Conservation (phyloP, 345 rosid genomes). For the Eucalyptus cloeziana region DNA sequence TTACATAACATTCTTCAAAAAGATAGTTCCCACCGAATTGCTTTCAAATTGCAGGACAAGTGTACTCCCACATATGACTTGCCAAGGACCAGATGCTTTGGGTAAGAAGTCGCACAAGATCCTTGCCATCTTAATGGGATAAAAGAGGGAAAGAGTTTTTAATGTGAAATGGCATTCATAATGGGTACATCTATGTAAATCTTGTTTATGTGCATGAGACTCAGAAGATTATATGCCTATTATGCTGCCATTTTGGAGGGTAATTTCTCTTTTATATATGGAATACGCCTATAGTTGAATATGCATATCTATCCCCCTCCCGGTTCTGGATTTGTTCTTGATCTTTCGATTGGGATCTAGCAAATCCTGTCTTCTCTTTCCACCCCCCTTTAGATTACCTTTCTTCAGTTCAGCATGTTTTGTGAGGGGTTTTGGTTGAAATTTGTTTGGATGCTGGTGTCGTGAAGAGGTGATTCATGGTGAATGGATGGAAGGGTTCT, state of each 20-base stretch:
- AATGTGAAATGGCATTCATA: background rate
- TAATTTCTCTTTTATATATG: background rate
- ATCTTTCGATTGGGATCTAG: background rate
- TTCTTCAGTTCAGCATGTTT: background rate
- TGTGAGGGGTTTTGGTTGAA: background rate
- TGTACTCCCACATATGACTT: slow-evolving; percentile 9
- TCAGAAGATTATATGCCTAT: background rate
- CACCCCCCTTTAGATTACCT: background rate
- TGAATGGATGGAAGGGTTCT: background rate
- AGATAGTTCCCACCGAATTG: background rate
- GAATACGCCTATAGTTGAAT: background rate
- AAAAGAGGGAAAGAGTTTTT: background rate
- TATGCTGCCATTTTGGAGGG: background rate
- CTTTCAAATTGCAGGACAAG: slow-evolving; percentile 2
- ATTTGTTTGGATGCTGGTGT: background rate
- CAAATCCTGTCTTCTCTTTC: background rate
- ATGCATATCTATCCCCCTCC: background rate
- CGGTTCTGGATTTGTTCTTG: background rate
- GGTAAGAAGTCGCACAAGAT: background rate
- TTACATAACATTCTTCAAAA: background rate
- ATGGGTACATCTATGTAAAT: background rate
- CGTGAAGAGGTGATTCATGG: background rate
- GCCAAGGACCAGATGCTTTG: slow-evolving; percentile 11
- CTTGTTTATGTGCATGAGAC: background rate
- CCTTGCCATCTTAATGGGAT: background rate